These are phyloP conservation scores for Toxoplasma gondii DNA, from an alignment of 169 alveolate genomes.

Conservation along the genomic window DNA sequence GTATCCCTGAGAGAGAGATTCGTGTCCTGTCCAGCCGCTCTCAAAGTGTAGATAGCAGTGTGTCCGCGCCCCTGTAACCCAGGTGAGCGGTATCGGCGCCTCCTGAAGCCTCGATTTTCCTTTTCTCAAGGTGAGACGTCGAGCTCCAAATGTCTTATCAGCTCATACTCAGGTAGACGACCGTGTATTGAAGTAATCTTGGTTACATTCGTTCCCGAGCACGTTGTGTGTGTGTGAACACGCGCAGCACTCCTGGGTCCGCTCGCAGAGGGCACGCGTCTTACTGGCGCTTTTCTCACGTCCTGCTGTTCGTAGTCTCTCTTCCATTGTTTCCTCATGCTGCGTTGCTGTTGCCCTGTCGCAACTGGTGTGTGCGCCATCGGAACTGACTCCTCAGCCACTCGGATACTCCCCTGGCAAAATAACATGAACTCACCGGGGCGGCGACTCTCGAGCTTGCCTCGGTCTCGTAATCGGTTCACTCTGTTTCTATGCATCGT, in stretches of 20 bases:
- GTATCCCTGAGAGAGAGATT: not conserved
- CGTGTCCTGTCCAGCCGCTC: not conserved
- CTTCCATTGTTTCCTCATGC: not conserved
- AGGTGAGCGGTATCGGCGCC: too few relatives aligned
- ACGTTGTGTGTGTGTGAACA: not conserved
- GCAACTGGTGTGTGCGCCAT: not conserved
- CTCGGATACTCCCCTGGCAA: not conserved
- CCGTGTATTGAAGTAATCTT: too few relatives aligned
- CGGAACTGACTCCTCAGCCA: too few relatives aligned
- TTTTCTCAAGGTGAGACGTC: not conserved
- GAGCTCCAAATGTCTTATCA: not conserved
- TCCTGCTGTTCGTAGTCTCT: not conserved
- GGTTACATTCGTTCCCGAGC: too few relatives aligned
- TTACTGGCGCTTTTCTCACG: not conserved
- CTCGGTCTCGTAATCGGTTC: not conserved
- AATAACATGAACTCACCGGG: not conserved
- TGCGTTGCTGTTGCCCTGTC: not conserved
- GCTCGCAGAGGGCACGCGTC: not conserved
- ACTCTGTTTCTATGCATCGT: not conserved
- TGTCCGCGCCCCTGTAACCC: not conserved
- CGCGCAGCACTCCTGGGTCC: not conserved
- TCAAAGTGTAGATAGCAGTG: not conserved
- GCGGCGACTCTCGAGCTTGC: not conserved
- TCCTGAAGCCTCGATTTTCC: not conserved
- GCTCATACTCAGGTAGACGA: not conserved